Evolutionary conservation across 352 stramenopile genomes (phyloP).

Genomic region (Phytopythium chamaehyphon): DNA sequence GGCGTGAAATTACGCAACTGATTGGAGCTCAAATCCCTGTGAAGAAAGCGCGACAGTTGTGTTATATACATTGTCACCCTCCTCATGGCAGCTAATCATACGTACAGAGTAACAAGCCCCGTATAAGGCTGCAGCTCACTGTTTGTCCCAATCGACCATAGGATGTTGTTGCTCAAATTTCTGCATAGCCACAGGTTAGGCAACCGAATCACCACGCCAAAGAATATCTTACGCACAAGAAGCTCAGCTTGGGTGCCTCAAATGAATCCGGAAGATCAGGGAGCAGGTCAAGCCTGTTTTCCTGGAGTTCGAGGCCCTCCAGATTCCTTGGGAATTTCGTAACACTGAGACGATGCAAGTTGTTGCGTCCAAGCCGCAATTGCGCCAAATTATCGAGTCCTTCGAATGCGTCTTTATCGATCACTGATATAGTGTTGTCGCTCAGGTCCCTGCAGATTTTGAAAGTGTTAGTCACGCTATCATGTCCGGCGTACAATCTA

Average conservation of each 20-base stretch:
- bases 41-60: no score
- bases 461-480: background rate
- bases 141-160: slow-evolving; percentile 55
- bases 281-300: slow-evolving; percentile 51
- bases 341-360: slow-evolving; percentile 40
- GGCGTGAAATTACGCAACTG: slow-evolving; percentile 54
- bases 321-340: slow-evolving; percentile 36
- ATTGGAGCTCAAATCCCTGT: slow-evolving; percentile 61
- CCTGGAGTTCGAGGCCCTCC: slow-evolving; percentile 39
- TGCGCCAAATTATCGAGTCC: slow-evolving; percentile 36
- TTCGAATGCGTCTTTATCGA: slow-evolving; percentile 45
- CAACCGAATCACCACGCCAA: background rate
- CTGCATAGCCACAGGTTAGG: no score
- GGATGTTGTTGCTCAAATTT: slow-evolving; percentile 59
- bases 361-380: slow-evolving; percentile 42
- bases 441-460: slow-evolving; percentile 38
- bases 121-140: slow-evolving; percentile 42
- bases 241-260: slow-evolving; percentile 25
- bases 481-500: background rate
- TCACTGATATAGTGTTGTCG: slow-evolving; percentile 67
- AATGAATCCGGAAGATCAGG: slow-evolving; percentile 35
- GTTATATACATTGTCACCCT: no score
- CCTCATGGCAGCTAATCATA: slow-evolving; percentile 5
- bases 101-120: slow-evolving; percentile 40
- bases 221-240: slow-evolving; percentile 32